phyloP scores from a whole-genome alignment of 2,329 filamentous ascomycete genomes.

The Fusarium concolor region DNA sequence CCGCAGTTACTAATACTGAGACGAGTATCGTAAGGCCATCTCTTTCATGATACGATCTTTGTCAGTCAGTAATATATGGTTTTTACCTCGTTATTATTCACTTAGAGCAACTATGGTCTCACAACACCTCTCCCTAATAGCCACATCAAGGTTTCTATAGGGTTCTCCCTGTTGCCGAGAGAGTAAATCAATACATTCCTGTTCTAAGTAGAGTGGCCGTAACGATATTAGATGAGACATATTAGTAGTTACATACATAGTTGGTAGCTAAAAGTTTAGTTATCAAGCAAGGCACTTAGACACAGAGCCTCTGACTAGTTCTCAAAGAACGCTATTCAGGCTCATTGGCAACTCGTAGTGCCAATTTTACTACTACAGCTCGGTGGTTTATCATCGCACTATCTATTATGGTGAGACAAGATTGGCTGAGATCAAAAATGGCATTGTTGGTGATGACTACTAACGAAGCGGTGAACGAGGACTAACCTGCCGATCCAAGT shows the following conservation, averaged over 20 bases:
- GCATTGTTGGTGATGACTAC: not conserved
- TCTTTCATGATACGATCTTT: not conserved
- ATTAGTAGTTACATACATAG: no score
- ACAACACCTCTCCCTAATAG: not conserved
- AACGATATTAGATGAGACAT: not conserved
- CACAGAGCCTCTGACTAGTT: not conserved
- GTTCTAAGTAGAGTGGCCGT: no score
- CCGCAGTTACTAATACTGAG: not conserved
- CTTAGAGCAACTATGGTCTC: not conserved
- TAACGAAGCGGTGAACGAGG: conserved; percentile 20
- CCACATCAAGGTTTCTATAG: no score
- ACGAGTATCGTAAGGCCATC: not conserved
- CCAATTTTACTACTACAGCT: not conserved
- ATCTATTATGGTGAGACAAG: not conserved
- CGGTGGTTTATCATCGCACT: not conserved
- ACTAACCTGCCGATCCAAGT: not conserved
- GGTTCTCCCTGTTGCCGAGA: no score
- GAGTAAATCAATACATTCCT: no score
- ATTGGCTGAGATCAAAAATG: not conserved
- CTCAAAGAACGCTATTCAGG: not conserved
- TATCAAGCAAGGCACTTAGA: not conserved
- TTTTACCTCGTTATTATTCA: not conserved
- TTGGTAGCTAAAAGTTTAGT: not conserved
- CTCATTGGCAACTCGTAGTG: not conserved
- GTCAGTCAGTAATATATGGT: not conserved